Evolutionary conservation across 2,329 filamentous ascomycete genomes (phyloP).

Genomic region (Cladophialophora immunda): DNA sequence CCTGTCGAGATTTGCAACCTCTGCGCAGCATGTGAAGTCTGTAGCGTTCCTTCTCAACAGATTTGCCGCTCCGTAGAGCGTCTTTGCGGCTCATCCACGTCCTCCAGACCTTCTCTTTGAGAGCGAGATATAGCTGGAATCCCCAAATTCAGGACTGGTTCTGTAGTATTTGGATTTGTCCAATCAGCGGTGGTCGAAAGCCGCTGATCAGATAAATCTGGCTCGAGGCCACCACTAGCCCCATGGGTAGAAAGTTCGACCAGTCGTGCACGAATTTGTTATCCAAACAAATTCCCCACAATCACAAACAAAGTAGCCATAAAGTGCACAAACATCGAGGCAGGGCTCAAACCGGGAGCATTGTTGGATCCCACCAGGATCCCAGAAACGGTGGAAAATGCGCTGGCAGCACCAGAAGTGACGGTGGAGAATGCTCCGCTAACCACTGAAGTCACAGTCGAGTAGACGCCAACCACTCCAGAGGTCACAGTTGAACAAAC

Average conservation of each 20-base stretch:
- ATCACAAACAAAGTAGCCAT: slow-evolving; percentile 12
- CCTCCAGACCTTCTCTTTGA: not conserved
- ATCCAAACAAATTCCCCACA: slow-evolving; percentile 19
- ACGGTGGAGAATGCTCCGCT: slow-evolving; percentile 28
- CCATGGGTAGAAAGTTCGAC: not conserved
- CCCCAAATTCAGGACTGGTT: not conserved
- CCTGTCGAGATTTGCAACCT: not conserved
- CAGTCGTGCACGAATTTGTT: not conserved
- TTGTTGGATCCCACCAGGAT: slow-evolving; percentile 24
- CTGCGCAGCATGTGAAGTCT: not conserved
- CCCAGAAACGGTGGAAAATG: slow-evolving; percentile 30
- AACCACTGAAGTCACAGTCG: slow-evolving; percentile 28
- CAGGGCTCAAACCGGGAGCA: slow-evolving; percentile 8
- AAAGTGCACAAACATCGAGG: slow-evolving; percentile 8
- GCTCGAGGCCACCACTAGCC: not conserved
- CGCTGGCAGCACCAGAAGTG: slow-evolving; percentile 27
- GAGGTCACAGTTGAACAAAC: slow-evolving; percentile 26
- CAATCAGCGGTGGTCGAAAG: not conserved
- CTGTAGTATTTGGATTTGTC: not conserved
- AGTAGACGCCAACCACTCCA: slow-evolving; percentile 26
- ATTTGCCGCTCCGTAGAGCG: not conserved
- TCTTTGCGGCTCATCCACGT: not conserved
- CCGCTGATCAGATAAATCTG: not conserved
- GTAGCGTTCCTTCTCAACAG: not conserved
- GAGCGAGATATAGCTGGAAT: not conserved